These are phyloP conservation scores for Cryptococcus amylolentus DNA, from an alignment of 1,284 basidiomycete genomes.

Conservation along the genomic window DNA sequence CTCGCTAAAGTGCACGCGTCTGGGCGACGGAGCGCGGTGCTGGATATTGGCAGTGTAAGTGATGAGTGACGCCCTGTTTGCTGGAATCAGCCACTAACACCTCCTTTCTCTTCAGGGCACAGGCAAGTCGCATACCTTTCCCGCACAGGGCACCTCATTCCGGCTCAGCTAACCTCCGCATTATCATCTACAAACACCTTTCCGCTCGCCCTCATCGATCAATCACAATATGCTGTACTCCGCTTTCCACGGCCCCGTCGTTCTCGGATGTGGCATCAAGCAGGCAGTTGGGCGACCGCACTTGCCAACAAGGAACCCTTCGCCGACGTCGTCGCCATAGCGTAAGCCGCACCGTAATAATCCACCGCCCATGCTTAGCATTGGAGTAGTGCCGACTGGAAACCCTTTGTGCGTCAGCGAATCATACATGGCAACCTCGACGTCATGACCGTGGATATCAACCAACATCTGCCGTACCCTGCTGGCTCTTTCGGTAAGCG, in stretches of 20 bases:
- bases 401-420: slow-evolving; percentile 5
- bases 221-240: too few species aligned
- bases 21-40: slow-evolving; percentile 31
- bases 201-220: too few species aligned
- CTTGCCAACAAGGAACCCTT: slow-evolving; percentile 31
- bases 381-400: slow-evolving; percentile 22
- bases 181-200: not conserved
- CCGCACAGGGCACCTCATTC: not conserved
- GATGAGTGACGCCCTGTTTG: not conserved
- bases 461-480: slow-evolving; percentile 26
- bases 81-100: slow-evolving; percentile 1
- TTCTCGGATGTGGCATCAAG: too few species aligned
- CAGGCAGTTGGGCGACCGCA: slow-evolving; percentile 23
- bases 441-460: slow-evolving; percentile 34
- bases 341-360: slow-evolving; percentile 21
- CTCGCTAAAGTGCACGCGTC: slow-evolving; percentile 26
- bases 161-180: not conserved
- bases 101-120: slow-evolving; percentile 19
- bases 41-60: slow-evolving; percentile 44
- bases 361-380: too few species aligned
- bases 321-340: slow-evolving; percentile 36
- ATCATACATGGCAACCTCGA: slow-evolving; percentile 39
- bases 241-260: too few species aligned
- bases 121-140: slow-evolving; percentile 15
- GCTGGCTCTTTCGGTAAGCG: slow-evolving; percentile 28